A percentile compares a stretch with the other conserved stretches of the same genome.
Conservation (phyloP, 805 yeast species). For the Barnettozyma siamensis region DNA sequence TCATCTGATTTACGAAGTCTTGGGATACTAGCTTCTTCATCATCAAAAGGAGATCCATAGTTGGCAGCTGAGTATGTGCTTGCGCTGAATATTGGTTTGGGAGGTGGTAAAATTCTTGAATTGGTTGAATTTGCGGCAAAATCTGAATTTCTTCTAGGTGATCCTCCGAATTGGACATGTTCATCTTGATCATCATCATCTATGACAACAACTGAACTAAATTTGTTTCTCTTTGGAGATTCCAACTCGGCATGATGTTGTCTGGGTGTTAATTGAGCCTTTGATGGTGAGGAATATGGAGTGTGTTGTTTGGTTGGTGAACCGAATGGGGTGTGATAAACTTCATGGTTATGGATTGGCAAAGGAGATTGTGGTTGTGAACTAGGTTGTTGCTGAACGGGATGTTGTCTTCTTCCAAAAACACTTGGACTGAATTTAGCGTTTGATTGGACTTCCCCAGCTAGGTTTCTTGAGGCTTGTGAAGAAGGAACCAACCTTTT, state of each 20-base stretch:
- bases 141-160: constrained; percentile 30
- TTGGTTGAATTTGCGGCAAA: constrained; percentile 17
- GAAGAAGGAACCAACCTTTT: constrained; percentile 11
- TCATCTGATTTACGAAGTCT: constrained; percentile 12
- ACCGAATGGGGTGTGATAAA: constrained; percentile 21
- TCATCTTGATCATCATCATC: constrained; percentile 30
- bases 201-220: constrained; percentile 43
- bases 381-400: constrained; percentile 5
- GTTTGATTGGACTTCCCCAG: constrained; percentile 2
- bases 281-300: constrained; percentile 31
- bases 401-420: constrained; percentile 26
- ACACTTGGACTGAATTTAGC: constrained; percentile 30
- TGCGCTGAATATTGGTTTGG: constrained; percentile 61
- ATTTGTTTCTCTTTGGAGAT: constrained; percentile 60
- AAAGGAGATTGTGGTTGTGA: constrained; percentile 6
- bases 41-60: constrained; percentile 9
- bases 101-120: constrained; percentile 47
- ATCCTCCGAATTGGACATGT: constrained; percentile 19
- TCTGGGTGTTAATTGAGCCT: constrained; percentile 45
- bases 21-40: constrained; percentile 9
- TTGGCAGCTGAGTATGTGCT: constrained; percentile 57
- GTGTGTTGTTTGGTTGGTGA: constrained; percentile 30
- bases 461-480: constrained; percentile 7
- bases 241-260: constrained; percentile 63
- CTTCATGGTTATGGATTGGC: constrained; percentile 10